phyloP scores from a whole-genome alignment of 331 rosid genomes.

The Phaseolus coccineus region DNA sequence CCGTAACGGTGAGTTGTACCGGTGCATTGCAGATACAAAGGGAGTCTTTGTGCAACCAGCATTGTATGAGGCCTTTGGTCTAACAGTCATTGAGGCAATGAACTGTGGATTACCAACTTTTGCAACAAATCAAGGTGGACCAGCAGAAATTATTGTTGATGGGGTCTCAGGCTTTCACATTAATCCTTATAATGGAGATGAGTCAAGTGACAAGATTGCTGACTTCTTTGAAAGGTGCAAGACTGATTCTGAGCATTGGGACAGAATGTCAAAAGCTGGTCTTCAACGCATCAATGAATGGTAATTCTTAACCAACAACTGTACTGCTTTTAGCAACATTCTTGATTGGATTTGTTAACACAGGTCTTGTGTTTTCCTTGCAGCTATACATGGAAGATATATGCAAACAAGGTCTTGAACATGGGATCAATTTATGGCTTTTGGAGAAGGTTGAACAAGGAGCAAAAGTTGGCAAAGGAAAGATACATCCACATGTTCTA shows the following conservation, averaged over 20 bases:
- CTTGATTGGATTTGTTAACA: constrained; percentile 26
- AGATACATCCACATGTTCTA: constrained; percentile 85
- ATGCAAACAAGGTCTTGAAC: constrained; percentile 83
- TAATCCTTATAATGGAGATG: constrained; percentile 76
- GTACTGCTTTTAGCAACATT: background rate
- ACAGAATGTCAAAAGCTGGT: constrained; percentile 64
- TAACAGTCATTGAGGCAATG: constrained; percentile 96
- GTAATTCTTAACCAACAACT: constrained; percentile 45
- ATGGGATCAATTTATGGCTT: constrained; percentile 89
- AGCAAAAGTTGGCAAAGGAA: constrained; percentile 74
- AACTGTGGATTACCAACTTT: constrained; percentile 94
- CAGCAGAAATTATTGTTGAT: constrained; percentile 88
- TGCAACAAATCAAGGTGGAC: constrained; percentile 96
- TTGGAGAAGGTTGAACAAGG: constrained; percentile 84
- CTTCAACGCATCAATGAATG: constrained; percentile 81
- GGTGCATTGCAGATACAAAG: constrained; percentile 80
- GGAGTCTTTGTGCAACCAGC: constrained; percentile 99
- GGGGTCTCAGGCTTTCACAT: constrained; percentile 87
- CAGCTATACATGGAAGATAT: constrained; percentile 98
- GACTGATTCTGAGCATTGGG: constrained; percentile 68
- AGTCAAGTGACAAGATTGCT: constrained; percentile 80
- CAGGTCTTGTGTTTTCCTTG: constrained; percentile 31
- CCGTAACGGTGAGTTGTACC: constrained; percentile 83
- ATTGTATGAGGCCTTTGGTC: constrained; percentile 89
- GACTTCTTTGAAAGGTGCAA: constrained; percentile 89